Percentiles rank a stretch among this genome's conserved stretches.
These are phyloP conservation scores for Mycena latifolia DNA, from an alignment of 768 basidiomycete genomes.

Conservation along the genomic window DNA sequence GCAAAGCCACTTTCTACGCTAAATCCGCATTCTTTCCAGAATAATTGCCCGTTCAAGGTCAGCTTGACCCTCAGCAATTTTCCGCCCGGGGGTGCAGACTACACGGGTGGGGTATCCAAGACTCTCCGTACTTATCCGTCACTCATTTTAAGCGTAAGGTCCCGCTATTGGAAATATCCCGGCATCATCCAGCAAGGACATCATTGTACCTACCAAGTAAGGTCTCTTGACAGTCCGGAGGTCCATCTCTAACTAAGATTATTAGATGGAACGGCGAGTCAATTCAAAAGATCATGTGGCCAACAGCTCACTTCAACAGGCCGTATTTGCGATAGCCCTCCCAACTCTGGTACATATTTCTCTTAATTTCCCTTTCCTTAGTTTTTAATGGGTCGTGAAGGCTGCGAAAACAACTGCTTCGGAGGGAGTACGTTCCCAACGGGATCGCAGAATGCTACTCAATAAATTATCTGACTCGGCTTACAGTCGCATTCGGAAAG, in stretches of 20 bases:
- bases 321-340: slow-evolving; percentile 24
- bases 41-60: slow-evolving; percentile 9
- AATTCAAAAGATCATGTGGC: too few relatives aligned
- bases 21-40: neutral
- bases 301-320: neutral
- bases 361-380: neutral
- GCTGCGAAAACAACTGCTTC: slow-evolving; percentile 24
- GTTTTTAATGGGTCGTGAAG: neutral
- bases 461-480: neutral
- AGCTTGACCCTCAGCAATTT: slow-evolving; percentile 23
- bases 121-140: too few relatives aligned
- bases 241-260: too few relatives aligned
- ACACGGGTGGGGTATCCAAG: neutral
- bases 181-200: slow-evolving; percentile 3
- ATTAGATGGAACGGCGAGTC: slow-evolving; percentile 23
- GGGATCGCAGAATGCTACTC: neutral
- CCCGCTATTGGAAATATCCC: slow-evolving; percentile 7
- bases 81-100: slow-evolving; percentile 15
- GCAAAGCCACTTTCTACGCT: neutral
- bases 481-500: slow-evolving; percentile 6
- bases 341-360: slow-evolving; percentile 5
- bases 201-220: slow-evolving; percentile 7
- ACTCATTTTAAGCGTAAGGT: neutral
- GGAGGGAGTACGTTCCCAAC: neutral
- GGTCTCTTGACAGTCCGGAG: neutral